Percentiles rank a stretch among this genome's conserved stretches.
Conservation (phyloP, 1,284 basidiomycete species). For the Quambalaria eucalypti region DNA sequence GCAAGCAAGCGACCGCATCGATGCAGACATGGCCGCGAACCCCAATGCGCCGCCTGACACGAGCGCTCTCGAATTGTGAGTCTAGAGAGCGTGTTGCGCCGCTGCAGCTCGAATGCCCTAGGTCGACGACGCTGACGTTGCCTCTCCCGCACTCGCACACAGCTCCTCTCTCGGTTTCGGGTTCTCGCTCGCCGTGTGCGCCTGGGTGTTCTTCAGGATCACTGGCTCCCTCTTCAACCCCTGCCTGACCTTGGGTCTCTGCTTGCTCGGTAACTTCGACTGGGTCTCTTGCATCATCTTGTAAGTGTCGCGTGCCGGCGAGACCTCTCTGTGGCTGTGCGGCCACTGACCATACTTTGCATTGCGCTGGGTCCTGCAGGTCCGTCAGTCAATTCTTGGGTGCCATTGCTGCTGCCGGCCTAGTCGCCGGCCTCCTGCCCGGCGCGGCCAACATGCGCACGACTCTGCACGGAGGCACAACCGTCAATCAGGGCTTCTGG, state of each 20-base stretch:
- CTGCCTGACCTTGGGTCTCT: slow-evolving; percentile 58
- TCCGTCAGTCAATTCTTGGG: slow-evolving; percentile 27
- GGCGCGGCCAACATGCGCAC: slow-evolving; percentile 11
- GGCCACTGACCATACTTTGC: too few relatives aligned
- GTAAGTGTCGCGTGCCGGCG: too few relatives aligned
- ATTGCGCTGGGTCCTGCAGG: too few relatives aligned
- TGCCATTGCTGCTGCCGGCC: slow-evolving; percentile 20
- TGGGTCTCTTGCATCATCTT: slow-evolving; percentile 6
- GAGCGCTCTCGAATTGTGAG: slow-evolving; percentile 47
- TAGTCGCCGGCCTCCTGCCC: slow-evolving; percentile 14
- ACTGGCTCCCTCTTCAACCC: slow-evolving; percentile 65
- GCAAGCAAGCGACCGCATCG: slow-evolving; percentile 14
- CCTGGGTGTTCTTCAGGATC: slow-evolving; percentile 50
- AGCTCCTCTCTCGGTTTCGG: slow-evolving; percentile 51
- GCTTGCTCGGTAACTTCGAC: slow-evolving; percentile 29
- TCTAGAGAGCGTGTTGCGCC: too few relatives aligned
- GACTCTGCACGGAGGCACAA: slow-evolving; percentile 5
- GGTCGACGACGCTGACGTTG: too few relatives aligned
- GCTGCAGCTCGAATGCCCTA: too few relatives aligned
- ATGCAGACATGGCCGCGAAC: slow-evolving; percentile 6
- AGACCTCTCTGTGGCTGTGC: too few relatives aligned
- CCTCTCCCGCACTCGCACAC: too few relatives aligned
- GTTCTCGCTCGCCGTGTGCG: slow-evolving; percentile 45
- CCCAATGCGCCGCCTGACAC: slow-evolving; percentile 20
- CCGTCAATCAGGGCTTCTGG: slow-evolving; percentile 21